Conservation (phyloP, 2,329 filamentous ascomycete genomes). For the Sclerotinia minor region DNA sequence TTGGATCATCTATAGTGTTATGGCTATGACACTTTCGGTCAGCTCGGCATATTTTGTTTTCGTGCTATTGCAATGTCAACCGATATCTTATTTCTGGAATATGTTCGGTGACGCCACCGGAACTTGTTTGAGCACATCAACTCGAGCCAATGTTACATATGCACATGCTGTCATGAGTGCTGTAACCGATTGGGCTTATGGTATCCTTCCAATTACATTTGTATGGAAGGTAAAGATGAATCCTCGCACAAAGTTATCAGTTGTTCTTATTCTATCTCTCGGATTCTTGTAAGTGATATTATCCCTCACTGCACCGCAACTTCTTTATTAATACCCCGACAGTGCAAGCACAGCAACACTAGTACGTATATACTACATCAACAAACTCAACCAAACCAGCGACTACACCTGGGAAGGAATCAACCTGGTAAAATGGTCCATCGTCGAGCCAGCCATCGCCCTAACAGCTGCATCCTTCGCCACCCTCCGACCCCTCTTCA, state of each 20-base stretch:
- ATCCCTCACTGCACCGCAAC: not conserved
- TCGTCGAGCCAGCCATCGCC: slow-evolving; percentile 47
- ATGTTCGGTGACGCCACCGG: slow-evolving; percentile 39
- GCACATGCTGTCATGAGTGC: slow-evolving; percentile 37
- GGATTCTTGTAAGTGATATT: slow-evolving; percentile 45
- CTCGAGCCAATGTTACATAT: slow-evolving; percentile 36
- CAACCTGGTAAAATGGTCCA: slow-evolving; percentile 48
- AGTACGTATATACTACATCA: slow-evolving; percentile 48
- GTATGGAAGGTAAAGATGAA: slow-evolving; percentile 40
- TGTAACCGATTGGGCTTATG: slow-evolving; percentile 39
- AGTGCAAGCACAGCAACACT: slow-evolving; percentile 47
- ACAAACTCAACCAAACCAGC: slow-evolving; percentile 41
- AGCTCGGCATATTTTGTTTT: slow-evolving; percentile 40
- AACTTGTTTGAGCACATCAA: slow-evolving; percentile 39
- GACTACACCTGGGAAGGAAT: slow-evolving; percentile 47
- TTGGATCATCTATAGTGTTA: slow-evolving; percentile 33
- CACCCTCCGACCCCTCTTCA: slow-evolving; percentile 45
- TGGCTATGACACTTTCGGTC: slow-evolving; percentile 32
- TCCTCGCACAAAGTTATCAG: slow-evolving; percentile 40
- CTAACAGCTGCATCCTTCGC: slow-evolving; percentile 46
- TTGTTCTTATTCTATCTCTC: slow-evolving; percentile 41
- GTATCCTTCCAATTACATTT: slow-evolving; percentile 39
- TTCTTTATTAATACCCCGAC: slow-evolving; percentile 24
- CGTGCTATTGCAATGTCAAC: slow-evolving; percentile 38
- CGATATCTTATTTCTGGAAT: slow-evolving; percentile 43